A percentile compares a stretch with the other conserved stretches of the same genome.
phyloP scores from a whole-genome alignment of 192 early-diverging fungal genomes.

The Podila epicladia region DNA sequence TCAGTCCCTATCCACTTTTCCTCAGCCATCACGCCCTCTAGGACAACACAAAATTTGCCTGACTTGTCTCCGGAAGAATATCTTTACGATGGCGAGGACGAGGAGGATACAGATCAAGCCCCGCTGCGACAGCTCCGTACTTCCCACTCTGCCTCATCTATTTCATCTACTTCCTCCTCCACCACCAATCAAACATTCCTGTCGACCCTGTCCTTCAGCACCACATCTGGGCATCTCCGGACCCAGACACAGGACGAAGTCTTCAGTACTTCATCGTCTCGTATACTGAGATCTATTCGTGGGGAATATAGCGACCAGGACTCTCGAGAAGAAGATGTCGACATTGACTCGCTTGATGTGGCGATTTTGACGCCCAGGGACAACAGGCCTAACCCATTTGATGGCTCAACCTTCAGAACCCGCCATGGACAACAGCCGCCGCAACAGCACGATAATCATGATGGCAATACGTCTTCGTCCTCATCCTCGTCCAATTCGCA shows the following conservation, averaged over 20 bases:
- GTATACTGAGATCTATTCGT: not conserved
- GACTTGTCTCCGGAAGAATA: conserved; percentile 2
- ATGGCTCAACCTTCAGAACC: not conserved
- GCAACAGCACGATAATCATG: not conserved
- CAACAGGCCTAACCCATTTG: not conserved
- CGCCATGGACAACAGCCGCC: not conserved
- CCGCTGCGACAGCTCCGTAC: conserved; percentile 3
- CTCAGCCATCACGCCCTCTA: too few relatives aligned
- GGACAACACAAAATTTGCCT: too few relatives aligned
- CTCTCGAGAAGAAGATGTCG: not conserved
- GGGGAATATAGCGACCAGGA: not conserved
- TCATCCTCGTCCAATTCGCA: not conserved
- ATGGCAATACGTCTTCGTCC: not conserved
- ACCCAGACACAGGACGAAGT: conserved; percentile 4
- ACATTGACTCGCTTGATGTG: not conserved
- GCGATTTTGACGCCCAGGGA: not conserved
- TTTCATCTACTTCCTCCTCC: conserved; percentile 14
- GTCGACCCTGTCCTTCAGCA: conserved; percentile 32
- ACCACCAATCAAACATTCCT: conserved; percentile 35
- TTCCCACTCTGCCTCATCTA: conserved; percentile 19
- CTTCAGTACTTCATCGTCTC: not conserved
- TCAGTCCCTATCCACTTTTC: too few relatives aligned
- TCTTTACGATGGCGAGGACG: not conserved
- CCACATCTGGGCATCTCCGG: conserved; percentile 18
- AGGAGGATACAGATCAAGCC: not conserved